Percentiles rank a stretch among this genome's conserved stretches.
Evolutionary conservation across 768 basidiomycete genomes (phyloP).

Genomic region (Tricholoma furcatifolium): DNA sequence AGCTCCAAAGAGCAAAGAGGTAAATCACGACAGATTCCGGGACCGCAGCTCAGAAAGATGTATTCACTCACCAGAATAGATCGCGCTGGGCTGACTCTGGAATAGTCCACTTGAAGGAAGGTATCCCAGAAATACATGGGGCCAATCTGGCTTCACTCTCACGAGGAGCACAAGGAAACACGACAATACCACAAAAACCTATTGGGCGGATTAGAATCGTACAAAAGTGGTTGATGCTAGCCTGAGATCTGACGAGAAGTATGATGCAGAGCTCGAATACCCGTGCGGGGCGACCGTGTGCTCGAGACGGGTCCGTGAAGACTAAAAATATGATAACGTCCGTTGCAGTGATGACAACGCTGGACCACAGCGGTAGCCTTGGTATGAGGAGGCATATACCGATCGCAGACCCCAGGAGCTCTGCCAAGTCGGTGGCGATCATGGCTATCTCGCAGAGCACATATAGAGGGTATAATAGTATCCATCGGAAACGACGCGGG

Average conservation of each 20-base stretch:
- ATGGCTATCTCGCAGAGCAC: slow-evolving; percentile 56
- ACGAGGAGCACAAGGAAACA: slow-evolving; percentile 69
- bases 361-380: slow-evolving; percentile 52
- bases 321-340: slow-evolving; percentile 63
- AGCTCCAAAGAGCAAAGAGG: slow-evolving; percentile 34
- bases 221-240: background rate
- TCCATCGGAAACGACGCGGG: slow-evolving; percentile 44
- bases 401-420: slow-evolving; percentile 69
- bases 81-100: slow-evolving; percentile 41
- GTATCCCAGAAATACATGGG: slow-evolving; percentile 63
- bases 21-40: slow-evolving; percentile 15
- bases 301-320: slow-evolving; percentile 57
- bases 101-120: slow-evolving; percentile 58
- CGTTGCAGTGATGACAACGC: slow-evolving; percentile 53
- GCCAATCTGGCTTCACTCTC: slow-evolving; percentile 64
- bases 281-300: slow-evolving; percentile 50
- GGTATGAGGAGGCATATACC: slow-evolving; percentile 66
- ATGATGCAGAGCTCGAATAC: slow-evolving; percentile 58
- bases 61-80: slow-evolving; percentile 49
- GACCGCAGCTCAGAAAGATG: background rate
- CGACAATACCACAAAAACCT: slow-evolving; percentile 60
- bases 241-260: slow-evolving; percentile 43
- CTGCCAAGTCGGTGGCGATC: slow-evolving; percentile 69
- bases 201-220: slow-evolving; percentile 6
- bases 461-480: slow-evolving; percentile 56